A percentile compares a stretch with the other conserved stretches of the same genome.
phyloP scores from a whole-genome alignment of 495 filamentous ascomycete genomes.

The Trichoderma erinaceum region DNA sequence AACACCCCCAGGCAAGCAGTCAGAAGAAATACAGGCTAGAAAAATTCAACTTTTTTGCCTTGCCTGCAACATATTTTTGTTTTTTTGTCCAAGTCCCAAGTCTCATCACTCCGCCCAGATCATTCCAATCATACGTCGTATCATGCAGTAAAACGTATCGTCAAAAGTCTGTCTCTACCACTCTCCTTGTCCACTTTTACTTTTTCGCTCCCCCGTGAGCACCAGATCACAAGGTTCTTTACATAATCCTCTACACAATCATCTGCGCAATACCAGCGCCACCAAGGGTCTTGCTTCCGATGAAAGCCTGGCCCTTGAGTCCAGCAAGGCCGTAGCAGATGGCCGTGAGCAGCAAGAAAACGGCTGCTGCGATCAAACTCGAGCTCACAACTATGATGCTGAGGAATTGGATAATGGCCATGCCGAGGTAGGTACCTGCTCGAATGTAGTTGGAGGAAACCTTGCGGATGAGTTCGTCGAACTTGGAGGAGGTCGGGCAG shows the following conservation, averaged over 20 bases:
- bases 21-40: not conserved
- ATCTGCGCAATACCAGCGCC: constrained; percentile 94
- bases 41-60: not conserved
- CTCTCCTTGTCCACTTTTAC: not conserved
- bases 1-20: constrained; percentile 5
- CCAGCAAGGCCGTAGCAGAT: constrained; percentile 79
- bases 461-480: constrained; percentile 83
- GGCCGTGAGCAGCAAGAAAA: constrained; percentile 70
- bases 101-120: not conserved
- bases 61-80: not conserved
- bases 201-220: not conserved
- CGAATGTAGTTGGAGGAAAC: constrained; percentile 97
- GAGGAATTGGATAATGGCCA: constrained; percentile 79
- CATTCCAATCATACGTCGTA: constrained; percentile 1
- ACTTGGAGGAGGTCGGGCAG: constrained; percentile 85
- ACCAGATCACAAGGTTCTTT: constrained; percentile 23
- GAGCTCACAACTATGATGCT: constrained; percentile 57
- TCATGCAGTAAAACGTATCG: not conserved
- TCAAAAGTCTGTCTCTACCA: not conserved
- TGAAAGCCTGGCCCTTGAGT: constrained; percentile 86
- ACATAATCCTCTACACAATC: constrained; percentile 90
- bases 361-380: constrained; percentile 78
- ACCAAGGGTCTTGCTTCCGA: constrained; percentile 94
- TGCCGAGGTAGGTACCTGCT: constrained; percentile 76
- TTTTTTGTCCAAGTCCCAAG: constrained; percentile 7